Evolutionary conservation across 2,329 filamentous ascomycete genomes (phyloP), one percentile per base, ranked within the genome.

Genomic region (Rutstroemia sp.): DNA sequence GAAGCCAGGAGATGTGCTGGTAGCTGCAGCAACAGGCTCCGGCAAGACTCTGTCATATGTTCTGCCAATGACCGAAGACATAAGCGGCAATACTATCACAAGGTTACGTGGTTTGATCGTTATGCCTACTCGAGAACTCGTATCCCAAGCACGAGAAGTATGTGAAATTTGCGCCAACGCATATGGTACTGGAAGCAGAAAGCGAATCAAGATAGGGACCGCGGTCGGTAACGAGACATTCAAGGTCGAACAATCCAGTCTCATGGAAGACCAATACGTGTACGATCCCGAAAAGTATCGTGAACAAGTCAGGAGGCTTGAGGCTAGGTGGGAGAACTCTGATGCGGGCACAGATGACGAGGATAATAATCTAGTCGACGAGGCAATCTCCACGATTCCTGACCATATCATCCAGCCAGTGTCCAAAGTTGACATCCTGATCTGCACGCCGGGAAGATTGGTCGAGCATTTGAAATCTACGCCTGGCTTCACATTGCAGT

Each of bases 11-110:
- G 94, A 99, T 70, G 72, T 99, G 4, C 86, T 95, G 46, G 86
- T 99, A 2, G 94, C 91, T 7, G 94, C 95, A 0, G 88, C 92
- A 1, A 99, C 94, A 0, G 94, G 94, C 8, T 97, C 94, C 0
- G 94, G 94, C 56, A 99, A 99, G 70, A 99, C 94, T 0, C 72
- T 99, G 16, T 88, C 92, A 0, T 99, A 99, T 67, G 82, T 92
- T 0, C 75, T 99, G 2, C 94, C 94, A 0, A 83, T 99, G 58
- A 80, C 95, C 4, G 83, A 90, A 47, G 85, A 87, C 51, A 75
- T 99, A 49, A 85, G 86, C 62, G 76, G 80, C 34, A 79, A 80
- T 14, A 74, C 74, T 21, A 78, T 83, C 10, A 88, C 87, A 0
- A 81, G 81, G 55, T 73, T 99, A 8, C 81, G 88, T 41, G 92